Percentiles rank a stretch among this genome's conserved stretches.
Conservation (phyloP, 192 early-diverging fungal species). For the Backusella morwellensis region DNA sequence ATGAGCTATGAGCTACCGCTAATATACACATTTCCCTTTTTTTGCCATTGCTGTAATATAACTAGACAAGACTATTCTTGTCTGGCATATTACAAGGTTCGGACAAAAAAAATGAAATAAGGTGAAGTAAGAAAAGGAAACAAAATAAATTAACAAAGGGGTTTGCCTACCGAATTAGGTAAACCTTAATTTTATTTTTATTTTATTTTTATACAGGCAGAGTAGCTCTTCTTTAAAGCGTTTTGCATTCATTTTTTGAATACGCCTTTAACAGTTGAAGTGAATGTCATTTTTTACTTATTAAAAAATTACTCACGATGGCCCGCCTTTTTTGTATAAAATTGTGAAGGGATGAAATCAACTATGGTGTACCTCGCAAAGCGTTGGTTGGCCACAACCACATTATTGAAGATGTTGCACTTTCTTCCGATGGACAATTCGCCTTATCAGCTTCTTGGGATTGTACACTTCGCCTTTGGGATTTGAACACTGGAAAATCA, state of each 20-base stretch:
- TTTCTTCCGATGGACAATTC: constrained; percentile 98
- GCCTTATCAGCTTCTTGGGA: constrained; percentile 98
- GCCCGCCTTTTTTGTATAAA: constrained; percentile 1
- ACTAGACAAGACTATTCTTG: constrained; percentile 94
- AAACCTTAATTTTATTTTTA: neutral
- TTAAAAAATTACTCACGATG: constrained; percentile 15
- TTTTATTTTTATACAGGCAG: neutral
- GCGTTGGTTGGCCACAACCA: constrained; percentile 97
- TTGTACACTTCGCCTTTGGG: constrained; percentile 98
- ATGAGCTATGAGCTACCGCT: neutral
- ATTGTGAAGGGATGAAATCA: constrained; percentile 70
- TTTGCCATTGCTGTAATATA: neutral
- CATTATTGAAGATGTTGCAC: constrained; percentile 95
- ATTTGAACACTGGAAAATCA: constrained; percentile 90
- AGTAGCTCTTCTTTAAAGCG: neutral
- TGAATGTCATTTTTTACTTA: constrained; percentile 14
- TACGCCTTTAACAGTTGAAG: constrained; percentile 1
- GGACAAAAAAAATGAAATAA: neutral
- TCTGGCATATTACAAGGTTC: constrained; percentile 81
- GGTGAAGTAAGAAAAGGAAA: neutral
- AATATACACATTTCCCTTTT: neutral
- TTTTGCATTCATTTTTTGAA: neutral
- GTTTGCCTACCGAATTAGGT: neutral
- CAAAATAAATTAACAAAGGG: neutral
- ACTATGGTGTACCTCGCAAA: constrained; percentile 87